Evolutionary conservation across 805 yeast species (phyloP).

Genomic region (Millerozyma miso): DNA sequence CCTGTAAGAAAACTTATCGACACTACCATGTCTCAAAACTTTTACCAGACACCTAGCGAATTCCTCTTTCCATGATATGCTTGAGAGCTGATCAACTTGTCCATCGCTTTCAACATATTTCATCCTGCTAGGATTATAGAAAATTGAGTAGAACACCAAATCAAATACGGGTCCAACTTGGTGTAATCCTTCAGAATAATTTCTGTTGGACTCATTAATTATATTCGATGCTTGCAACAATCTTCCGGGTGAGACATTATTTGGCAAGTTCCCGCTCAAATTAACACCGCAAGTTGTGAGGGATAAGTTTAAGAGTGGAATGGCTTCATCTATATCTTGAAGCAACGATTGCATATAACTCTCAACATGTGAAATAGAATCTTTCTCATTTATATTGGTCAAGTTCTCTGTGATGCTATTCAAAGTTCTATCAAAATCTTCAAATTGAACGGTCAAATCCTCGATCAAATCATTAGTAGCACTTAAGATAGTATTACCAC

Average conservation of each 20-base stretch:
- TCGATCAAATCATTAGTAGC: constrained; percentile 51
- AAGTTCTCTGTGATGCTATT: constrained; percentile 31
- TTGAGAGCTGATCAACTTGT: constrained; percentile 21
- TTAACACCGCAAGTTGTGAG: constrained; percentile 67
- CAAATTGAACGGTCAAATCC: constrained; percentile 55
- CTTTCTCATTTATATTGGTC: constrained; percentile 25
- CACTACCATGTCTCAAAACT: constrained; percentile 19
- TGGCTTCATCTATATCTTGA: constrained; percentile 56
- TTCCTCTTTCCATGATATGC: constrained; percentile 71
- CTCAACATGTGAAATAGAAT: constrained; percentile 45
- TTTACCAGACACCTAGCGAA: constrained; percentile 51
- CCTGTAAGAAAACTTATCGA: constrained; percentile 34
- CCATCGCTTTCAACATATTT: constrained; percentile 21
- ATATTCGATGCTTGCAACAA: constrained; percentile 57
- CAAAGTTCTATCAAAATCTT: constrained; percentile 50
- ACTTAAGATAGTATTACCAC: constrained; percentile 56
- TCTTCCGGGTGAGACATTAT: constrained; percentile 58
- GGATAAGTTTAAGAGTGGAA: constrained; percentile 65
- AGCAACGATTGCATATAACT: constrained; percentile 45
- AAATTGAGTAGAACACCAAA: constrained; percentile 57
- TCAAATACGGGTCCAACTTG: constrained; percentile 60
- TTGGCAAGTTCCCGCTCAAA: constrained; percentile 45
- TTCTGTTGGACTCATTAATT: constrained; percentile 36
- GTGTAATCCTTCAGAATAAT: background rate
- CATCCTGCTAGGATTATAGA: constrained; percentile 50